Evolutionary conservation across 345 rosid species (phyloP).

Genomic region (Corchorus capsularis): DNA sequence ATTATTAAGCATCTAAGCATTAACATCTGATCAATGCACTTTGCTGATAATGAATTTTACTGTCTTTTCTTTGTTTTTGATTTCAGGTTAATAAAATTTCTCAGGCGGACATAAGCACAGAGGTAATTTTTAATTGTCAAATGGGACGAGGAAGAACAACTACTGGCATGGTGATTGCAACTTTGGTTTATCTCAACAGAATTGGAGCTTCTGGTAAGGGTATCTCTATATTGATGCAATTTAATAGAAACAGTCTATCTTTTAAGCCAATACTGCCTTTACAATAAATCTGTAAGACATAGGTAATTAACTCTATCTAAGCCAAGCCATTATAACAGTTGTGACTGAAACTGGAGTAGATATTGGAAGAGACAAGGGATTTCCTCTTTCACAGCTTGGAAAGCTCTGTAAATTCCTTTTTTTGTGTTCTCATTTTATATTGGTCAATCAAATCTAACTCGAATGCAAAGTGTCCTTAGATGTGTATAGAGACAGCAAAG

Average conservation of each 20-base stretch:
- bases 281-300: neutral
- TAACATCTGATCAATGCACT: neutral
- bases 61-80: constrained; percentile 11
- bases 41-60: constrained; percentile 1
- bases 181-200: constrained; percentile 83
- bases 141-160: constrained; percentile 99
- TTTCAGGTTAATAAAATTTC: constrained; percentile 88
- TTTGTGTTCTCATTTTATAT: neutral
- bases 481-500: neutral
- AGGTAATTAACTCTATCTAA: neutral
- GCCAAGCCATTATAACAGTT: neutral
- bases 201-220: constrained; percentile 82
- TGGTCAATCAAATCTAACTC: constrained; percentile 2
- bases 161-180: constrained; percentile 98
- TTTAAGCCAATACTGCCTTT: neutral
- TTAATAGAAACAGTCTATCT: neutral
- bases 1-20: neutral
- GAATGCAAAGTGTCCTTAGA: neutral
- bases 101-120: constrained; percentile 63
- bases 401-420: too few species aligned
- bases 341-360: neutral
- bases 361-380: neutral
- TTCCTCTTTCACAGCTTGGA: neutral
- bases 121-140: constrained; percentile 93
- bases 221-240: constrained; percentile 24